phyloP scores from a whole-genome alignment of 805 yeast species.

The Martiniozyma abietophila region DNA sequence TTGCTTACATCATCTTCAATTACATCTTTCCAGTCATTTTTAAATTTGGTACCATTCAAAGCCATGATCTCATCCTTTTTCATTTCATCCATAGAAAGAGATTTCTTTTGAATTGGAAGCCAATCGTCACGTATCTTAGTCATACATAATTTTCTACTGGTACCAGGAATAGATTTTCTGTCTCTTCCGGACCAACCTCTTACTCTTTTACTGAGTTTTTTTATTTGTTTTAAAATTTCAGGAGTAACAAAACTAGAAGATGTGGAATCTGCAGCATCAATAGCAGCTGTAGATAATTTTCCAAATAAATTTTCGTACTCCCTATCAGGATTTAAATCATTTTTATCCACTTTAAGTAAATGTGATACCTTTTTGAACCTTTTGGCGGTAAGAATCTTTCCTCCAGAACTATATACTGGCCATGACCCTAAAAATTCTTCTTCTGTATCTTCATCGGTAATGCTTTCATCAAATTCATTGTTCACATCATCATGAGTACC shows the following conservation, averaged over 20 bases:
- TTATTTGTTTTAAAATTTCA: slow-evolving; percentile 56
- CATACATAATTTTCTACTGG: slow-evolving; percentile 53
- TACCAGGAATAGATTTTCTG: slow-evolving; percentile 64
- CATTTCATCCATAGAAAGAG: slow-evolving; percentile 51
- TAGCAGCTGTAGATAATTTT: slow-evolving; percentile 53
- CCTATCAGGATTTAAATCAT: slow-evolving; percentile 63
- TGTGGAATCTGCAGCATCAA: slow-evolving; percentile 71
- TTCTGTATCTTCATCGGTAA: slow-evolving; percentile 21
- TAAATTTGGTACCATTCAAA: slow-evolving; percentile 23
- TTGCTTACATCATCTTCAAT: slow-evolving; percentile 31
- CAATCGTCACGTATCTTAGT: slow-evolving; percentile 74
- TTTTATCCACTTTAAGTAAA: slow-evolving; percentile 36
- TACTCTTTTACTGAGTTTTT: slow-evolving; percentile 44
- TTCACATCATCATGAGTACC: slow-evolving; percentile 22
- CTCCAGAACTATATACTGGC: slow-evolving; percentile 21
- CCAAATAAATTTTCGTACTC: slow-evolving; percentile 69
- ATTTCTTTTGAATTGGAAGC: slow-evolving; percentile 60
- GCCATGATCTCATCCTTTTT: slow-evolving; percentile 29
- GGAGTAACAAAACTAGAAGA: slow-evolving; percentile 63
- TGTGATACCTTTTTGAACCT: slow-evolving; percentile 32
- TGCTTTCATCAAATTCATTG: slow-evolving; percentile 27
- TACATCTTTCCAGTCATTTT: slow-evolving; percentile 42
- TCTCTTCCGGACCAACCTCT: slow-evolving; percentile 85
- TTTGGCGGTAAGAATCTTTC: slow-evolving; percentile 35
- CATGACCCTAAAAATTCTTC: slow-evolving; percentile 20